A percentile compares a stretch with the other conserved stretches of the same genome.
These are phyloP conservation scores for Mimosa pudica DNA, from an alignment of 306 rosid species.

Conservation along the genomic window DNA sequence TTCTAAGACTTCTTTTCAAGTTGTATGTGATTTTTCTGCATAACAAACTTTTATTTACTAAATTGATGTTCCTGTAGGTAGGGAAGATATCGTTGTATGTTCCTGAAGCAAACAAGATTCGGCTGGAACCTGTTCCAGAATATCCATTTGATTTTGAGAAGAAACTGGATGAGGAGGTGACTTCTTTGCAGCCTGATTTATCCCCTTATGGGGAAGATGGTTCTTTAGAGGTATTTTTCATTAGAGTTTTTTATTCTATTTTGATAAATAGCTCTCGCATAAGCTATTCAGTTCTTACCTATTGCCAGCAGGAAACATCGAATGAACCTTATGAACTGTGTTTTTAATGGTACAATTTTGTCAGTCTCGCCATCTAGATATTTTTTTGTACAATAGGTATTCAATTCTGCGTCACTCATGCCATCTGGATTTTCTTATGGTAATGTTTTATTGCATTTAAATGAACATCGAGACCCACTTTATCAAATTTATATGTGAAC, in stretches of 20 bases:
- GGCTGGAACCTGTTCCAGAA: conserved; percentile 63
- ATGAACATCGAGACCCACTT: neutral
- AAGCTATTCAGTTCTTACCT: neutral
- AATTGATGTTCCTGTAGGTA: conserved; percentile 55
- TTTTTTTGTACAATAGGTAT: too few species aligned
- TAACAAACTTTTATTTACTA: conserved; percentile 17
- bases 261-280: neutral
- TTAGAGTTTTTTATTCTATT: neutral
- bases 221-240: conserved; percentile 72
- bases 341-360: too few species aligned
- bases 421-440: conserved; percentile 4
- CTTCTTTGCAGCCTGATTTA: conserved; percentile 49
- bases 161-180: conserved; percentile 50
- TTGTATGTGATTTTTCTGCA: conserved; percentile 18
- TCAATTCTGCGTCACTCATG: neutral
- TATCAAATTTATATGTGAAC: conserved; percentile 16
- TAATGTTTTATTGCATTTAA: neutral
- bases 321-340: neutral
- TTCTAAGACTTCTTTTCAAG: conserved; percentile 34
- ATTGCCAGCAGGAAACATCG: neutral
- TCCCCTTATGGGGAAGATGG: conserved; percentile 78
- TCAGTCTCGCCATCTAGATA: too few species aligned
- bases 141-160: conserved; percentile 69
- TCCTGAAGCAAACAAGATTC: conserved; percentile 55
- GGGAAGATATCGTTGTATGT: conserved; percentile 67